Conservation (phyloP, 805 yeast genomes). For the Metschnikowia noctiluminum region DNA sequence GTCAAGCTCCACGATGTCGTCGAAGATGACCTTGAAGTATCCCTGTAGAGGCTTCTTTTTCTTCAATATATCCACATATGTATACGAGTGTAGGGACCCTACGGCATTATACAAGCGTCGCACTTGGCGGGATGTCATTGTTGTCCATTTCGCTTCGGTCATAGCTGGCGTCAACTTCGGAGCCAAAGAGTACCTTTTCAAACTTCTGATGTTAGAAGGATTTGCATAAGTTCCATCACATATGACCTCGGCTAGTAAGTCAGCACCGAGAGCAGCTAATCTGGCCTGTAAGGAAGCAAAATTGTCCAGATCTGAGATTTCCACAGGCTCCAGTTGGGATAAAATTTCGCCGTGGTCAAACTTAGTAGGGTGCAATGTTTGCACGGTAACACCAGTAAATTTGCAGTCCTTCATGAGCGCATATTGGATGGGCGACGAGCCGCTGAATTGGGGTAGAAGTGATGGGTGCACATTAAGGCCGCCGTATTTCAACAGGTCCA, state of each 20-base stretch:
- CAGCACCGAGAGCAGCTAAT: conserved; percentile 62
- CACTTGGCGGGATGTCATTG: conserved; percentile 34
- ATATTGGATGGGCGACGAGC: conserved; percentile 86
- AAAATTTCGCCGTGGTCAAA: conserved; percentile 80
- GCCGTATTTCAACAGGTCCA: conserved; percentile 49
- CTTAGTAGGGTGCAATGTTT: conserved; percentile 81
- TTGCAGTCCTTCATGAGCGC: conserved; percentile 63
- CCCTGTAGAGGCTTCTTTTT: conserved; percentile 27
- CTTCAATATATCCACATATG: conserved; percentile 31
- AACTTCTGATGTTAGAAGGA: not conserved
- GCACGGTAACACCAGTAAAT: conserved; percentile 81
- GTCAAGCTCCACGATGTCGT: conserved; percentile 27
- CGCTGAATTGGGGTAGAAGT: conserved; percentile 73
- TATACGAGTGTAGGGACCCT: conserved; percentile 54
- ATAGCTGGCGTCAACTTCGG: conserved; percentile 46
- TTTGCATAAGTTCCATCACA: conserved; percentile 24
- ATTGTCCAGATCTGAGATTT: conserved; percentile 44
- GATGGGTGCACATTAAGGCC: conserved; percentile 95
- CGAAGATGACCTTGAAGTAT: conserved; percentile 42
- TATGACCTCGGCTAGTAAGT: conserved; percentile 48
- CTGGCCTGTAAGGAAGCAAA: conserved; percentile 42
- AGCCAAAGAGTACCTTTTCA: conserved; percentile 50
- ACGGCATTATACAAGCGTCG: conserved; percentile 46
- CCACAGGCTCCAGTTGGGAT: conserved; percentile 48
- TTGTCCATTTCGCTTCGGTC: conserved; percentile 48